Evolutionary conservation across 2,329 filamentous ascomycete genomes (phyloP), one percentile per base, ranked within the genome.

Genomic region (Hypoxylon sp.): DNA sequence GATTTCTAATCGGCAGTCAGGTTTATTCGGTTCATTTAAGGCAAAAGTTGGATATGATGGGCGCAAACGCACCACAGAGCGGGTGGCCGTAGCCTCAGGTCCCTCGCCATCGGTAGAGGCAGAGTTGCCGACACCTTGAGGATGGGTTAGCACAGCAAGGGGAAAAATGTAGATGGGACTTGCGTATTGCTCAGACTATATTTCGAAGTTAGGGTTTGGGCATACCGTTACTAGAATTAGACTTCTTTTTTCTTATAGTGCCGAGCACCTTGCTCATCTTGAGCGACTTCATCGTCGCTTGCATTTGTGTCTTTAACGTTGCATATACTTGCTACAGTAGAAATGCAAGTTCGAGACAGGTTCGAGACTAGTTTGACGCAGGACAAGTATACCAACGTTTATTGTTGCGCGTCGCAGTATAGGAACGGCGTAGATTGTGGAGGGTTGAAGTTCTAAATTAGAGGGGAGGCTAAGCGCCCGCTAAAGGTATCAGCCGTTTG

Each of bases 41-140:
- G 37, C n/a, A 56, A n/a, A 57, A 19, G 56, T 57, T 54, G 47
- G 33, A 52, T 31, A 26, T 33, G 17, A 33, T 52, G 11, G 54
- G 53, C 29, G 69, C 56, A 51, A 53, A 81, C 87, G 78, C 87
- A 92, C 90, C 80, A 93, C 90, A 77, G 85, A 90, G 73, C 88
- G 86, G 56, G 84, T 80, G 48, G 88, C 91, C 75, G 87, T 90
- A 65, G 85, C 87, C 80, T 93, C 91, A 60, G 91, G 92, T 13
- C 87, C 87, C 74, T 91, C 89, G 66, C 83, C 82, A 29, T 77
- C 73, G 48, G 77, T 73, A 68, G 78, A 77, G 56, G 70, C 65
- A 9, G 74, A 72, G 14, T 76, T 62, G 42, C 73, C 73, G 55
- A 63, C 62, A 22, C 53, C 72, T 74, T 54, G 22, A 55, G 17